Conservation (phyloP, 768 basidiomycete species). For the Leccinum aurantiacum region DNA sequence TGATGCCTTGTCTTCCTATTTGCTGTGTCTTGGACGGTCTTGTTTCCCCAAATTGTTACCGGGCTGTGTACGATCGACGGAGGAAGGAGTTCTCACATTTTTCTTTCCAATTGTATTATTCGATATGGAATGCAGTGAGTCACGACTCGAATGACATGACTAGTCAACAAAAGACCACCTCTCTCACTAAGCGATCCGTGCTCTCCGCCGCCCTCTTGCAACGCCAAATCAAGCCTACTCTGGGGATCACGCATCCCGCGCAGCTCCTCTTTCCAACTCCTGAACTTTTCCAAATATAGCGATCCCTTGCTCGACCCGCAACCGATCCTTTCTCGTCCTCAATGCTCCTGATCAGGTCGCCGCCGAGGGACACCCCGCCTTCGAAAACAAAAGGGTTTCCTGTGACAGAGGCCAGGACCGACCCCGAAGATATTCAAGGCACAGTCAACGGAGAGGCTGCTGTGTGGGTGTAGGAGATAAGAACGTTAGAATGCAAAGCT, state of each 20-base stretch:
- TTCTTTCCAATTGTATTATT: conserved; percentile 9
- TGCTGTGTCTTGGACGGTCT: background rate
- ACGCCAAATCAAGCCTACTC: background rate
- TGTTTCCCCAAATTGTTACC: conserved; percentile 8
- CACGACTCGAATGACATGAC: background rate
- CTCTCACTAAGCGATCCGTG: conserved; percentile 9
- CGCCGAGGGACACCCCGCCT: conserved; percentile 37
- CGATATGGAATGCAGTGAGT: background rate
- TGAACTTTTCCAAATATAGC: conserved; percentile 40
- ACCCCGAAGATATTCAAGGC: conserved; percentile 21
- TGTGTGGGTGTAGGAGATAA: background rate
- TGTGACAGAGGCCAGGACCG: conserved; percentile 29
- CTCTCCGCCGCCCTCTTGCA: background rate
- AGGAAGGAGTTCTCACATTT: conserved; percentile 2
- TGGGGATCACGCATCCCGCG: conserved; percentile 23
- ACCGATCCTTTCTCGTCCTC: conserved; percentile 42
- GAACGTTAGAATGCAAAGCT: background rate
- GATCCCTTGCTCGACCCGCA: conserved; percentile 34
- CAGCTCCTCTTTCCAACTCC: conserved; percentile 43
- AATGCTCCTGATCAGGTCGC: conserved; percentile 43
- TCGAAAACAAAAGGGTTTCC: conserved; percentile 51
- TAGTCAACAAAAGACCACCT: conserved; percentile 32
- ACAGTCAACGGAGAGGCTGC: conserved; percentile 24
- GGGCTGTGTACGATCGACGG: conserved; percentile 13
- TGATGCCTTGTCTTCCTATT: background rate